Evolutionary conservation across 306 rosid species (phyloP).

Genomic region (Trifolium fragiferum): DNA sequence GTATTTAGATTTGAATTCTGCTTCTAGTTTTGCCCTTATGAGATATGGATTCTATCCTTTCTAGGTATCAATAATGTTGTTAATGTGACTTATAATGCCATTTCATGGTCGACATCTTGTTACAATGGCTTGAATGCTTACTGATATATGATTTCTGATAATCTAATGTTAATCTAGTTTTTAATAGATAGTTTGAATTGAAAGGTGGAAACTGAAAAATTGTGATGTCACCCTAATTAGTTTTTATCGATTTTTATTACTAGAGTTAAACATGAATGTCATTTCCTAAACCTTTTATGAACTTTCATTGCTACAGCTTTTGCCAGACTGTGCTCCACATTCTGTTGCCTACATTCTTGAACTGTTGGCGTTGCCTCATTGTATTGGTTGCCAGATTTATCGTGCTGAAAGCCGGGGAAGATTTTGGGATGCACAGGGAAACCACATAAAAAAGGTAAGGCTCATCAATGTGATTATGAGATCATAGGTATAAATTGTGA

Average conservation of each 20-base stretch:
- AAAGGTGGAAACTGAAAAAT: background rate
- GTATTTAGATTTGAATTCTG: background rate
- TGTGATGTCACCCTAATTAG: background rate
- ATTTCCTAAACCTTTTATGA: conserved; percentile 22
- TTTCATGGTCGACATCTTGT: background rate
- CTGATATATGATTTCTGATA: background rate
- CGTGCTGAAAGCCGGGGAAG: conserved; percentile 79
- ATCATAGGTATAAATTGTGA: too few species aligned
- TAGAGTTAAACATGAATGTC: conserved; percentile 12
- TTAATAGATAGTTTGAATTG: background rate
- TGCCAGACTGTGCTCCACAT: conserved; percentile 86
- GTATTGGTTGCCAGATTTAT: conserved; percentile 79
- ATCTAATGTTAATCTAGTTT: background rate
- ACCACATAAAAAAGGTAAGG: conserved; percentile 69
- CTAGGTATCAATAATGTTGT: background rate
- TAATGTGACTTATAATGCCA: background rate
- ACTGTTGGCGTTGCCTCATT: conserved; percentile 70
- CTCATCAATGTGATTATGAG: conserved; percentile 11
- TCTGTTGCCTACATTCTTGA: conserved; percentile 76
- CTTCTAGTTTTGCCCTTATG: background rate
- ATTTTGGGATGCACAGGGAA: conserved; percentile 79
- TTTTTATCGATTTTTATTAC: conserved; percentile 12
- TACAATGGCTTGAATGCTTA: background rate
- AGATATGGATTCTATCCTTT: background rate
- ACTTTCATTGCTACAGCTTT: conserved; percentile 64